Conservation (phyloP, 768 basidiomycete species). For the Lactarius hengduanensis region DNA sequence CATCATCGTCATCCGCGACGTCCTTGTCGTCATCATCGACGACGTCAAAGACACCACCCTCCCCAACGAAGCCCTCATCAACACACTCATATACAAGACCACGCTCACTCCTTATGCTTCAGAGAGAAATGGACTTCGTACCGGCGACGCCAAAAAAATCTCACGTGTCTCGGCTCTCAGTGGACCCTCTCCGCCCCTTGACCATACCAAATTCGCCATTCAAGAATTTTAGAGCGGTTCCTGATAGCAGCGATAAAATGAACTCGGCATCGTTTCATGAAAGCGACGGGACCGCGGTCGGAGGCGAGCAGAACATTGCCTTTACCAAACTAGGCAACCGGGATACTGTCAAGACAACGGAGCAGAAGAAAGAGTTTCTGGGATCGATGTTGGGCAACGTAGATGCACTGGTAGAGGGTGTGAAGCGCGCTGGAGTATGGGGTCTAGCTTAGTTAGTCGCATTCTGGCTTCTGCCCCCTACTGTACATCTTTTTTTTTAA, state of each 20-base stretch:
- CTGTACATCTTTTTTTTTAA: no score
- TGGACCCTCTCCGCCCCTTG: conserved; percentile 30
- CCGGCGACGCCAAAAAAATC: conserved; percentile 70
- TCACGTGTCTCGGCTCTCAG: conserved; percentile 36
- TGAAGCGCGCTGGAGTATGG: conserved; percentile 86
- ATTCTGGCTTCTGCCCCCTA: not conserved
- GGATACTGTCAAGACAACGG: conserved; percentile 49
- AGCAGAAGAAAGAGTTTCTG: conserved; percentile 80
- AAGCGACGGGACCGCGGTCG: conserved; percentile 22
- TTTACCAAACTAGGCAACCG: conserved; percentile 27
- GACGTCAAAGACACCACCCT: conserved; percentile 20
- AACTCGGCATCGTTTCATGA: conserved; percentile 5
- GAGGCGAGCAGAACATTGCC: conserved; percentile 25
- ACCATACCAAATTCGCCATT: conserved; percentile 22
- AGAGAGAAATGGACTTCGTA: conserved; percentile 68
- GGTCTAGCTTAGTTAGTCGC: conserved; percentile 52
- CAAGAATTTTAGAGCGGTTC: conserved; percentile 17
- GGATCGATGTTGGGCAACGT: conserved; percentile 88
- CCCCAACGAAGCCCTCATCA: conserved; percentile 23
- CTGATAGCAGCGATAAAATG: not conserved
- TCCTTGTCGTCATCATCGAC: conserved; percentile 37
- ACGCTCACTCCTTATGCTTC: conserved; percentile 61
- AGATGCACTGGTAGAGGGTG: conserved; percentile 84
- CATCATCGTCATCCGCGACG: conserved; percentile 31
- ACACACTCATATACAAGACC: conserved; percentile 37